Percentiles rank a stretch among this genome's conserved stretches.
phyloP scores from a whole-genome alignment of 2,329 filamentous ascomycete species.

The Aspergillus aculeatus region DNA sequence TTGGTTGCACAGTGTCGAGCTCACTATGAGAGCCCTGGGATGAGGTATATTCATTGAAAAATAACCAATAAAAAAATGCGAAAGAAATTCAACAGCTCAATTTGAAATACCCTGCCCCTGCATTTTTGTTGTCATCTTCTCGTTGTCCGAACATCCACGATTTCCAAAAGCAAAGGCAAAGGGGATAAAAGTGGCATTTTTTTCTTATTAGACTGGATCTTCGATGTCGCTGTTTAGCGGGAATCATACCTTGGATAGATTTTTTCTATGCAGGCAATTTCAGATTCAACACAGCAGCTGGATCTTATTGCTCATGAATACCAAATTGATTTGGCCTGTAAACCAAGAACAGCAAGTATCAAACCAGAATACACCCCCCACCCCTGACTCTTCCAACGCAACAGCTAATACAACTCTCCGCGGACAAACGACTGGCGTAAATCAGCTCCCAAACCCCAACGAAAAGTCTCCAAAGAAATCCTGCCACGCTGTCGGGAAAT shows the following conservation, averaged over 20 bases:
- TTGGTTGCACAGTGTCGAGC: constrained; percentile 40
- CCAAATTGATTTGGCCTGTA: too few species aligned
- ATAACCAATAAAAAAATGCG: background rate
- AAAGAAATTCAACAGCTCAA: too few species aligned
- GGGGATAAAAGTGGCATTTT: background rate
- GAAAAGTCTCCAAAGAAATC: constrained; percentile 49
- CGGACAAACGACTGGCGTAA: too few species aligned
- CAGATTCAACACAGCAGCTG: too few species aligned
- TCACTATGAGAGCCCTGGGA: constrained; percentile 48
- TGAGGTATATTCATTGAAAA: constrained; percentile 21
- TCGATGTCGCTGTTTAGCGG: background rate
- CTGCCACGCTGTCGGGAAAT: constrained; percentile 50
- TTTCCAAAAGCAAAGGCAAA: background rate
- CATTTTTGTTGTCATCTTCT: background rate
- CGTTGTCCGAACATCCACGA: background rate
- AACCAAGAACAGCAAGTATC: too few species aligned
- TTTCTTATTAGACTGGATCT: background rate
- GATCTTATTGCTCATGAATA: too few species aligned
- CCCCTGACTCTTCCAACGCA: too few species aligned
- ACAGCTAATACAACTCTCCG: too few species aligned
- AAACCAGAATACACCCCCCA: too few species aligned
- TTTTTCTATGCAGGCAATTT: too few species aligned
- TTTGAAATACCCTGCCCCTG: background rate
- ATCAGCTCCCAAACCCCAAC: constrained; percentile 20
- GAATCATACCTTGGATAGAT: too few species aligned